Conservation (phyloP, 305 asterid genomes). For the Fraxinus baroniana region DNA sequence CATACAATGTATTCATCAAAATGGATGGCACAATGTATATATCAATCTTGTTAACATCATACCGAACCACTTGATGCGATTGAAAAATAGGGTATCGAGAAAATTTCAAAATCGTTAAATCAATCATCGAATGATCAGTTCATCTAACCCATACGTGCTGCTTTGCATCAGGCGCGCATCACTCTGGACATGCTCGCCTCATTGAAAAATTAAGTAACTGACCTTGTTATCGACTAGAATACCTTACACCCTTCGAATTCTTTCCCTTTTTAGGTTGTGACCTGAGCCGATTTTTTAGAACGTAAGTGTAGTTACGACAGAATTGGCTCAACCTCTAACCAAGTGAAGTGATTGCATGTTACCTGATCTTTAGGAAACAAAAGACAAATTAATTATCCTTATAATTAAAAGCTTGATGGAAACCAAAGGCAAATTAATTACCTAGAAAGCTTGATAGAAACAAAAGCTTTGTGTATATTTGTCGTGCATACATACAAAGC, state of each 20-base stretch:
- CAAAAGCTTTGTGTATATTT: not conserved
- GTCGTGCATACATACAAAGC: not conserved
- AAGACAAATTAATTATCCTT: not conserved
- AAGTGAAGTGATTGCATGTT: not conserved
- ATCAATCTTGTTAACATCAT: not conserved
- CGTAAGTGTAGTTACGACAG: not conserved
- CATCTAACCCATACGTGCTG: not conserved
- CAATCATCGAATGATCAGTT: too few species aligned
- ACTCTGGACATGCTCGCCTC: not conserved
- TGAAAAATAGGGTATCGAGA: too few species aligned
- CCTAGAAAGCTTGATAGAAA: not conserved
- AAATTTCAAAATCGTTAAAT: not conserved
- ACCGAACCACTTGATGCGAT: not conserved
- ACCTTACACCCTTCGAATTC: not conserved
- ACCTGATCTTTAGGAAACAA: not conserved
- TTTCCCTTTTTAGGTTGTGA: not conserved
- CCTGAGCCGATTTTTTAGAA: not conserved
- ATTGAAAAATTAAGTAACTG: not conserved
- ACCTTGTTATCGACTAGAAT: not conserved
- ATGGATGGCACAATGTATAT: not conserved
- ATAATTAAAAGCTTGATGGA: not conserved
- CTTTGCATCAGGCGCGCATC: too few species aligned
- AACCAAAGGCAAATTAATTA: not conserved
- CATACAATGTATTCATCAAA: not conserved
- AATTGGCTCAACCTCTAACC: not conserved